Base-by-base conservation (phyloP, 129 eudicot species). In the Flaveria brownii region DNA sequence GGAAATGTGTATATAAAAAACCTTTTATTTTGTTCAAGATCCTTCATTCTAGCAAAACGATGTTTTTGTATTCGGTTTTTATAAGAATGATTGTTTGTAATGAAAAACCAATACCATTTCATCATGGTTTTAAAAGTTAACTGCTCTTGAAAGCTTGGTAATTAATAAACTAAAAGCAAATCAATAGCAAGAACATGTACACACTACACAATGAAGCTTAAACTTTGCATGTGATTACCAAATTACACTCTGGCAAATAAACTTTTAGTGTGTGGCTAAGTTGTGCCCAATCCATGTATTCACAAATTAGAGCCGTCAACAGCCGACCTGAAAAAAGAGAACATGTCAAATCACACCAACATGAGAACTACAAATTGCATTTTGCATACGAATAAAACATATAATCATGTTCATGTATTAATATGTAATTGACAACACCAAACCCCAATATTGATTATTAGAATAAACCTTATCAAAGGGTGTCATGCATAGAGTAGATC, bases 231-330 rank as follows among this genome's bases (percentile, higher is more conserved):
- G 66, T 62, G 22, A 82, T 72, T 91, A 94, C 99, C 99, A 94
- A 54, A 82, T 94, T 94, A 69, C 92, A 89, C 83, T 91, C 99
- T 3, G 99, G 96, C 71, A 88, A 70, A 83, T 89, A 94, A 70
- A 94, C 94, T 83, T 94, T 94, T 51, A 84, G 74, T 3, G 99
- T 91, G 83, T 94, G 97, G 84, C 63, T 86, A 62, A 94, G 84
- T 77, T 91, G 88, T 71, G 99, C 97, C 99, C 99, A 91, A 77
- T 94, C 99, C 91, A 94, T 79, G 83, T 94, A 94, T 83, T 94
- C 99, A 83, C 99, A 94, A 81, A 94, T 77, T 67, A 94, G 81
- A 47, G 99, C 93, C 45, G 93, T 94, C 72, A 94, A 81, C 52
- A 94, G 88, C 77, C 88, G 85, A 71, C 99, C 99, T 94, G 96